These are phyloP conservation scores for Aspergillus wentii DNA, from an alignment of 495 filamentous ascomycete genomes.

Conservation along the genomic window DNA sequence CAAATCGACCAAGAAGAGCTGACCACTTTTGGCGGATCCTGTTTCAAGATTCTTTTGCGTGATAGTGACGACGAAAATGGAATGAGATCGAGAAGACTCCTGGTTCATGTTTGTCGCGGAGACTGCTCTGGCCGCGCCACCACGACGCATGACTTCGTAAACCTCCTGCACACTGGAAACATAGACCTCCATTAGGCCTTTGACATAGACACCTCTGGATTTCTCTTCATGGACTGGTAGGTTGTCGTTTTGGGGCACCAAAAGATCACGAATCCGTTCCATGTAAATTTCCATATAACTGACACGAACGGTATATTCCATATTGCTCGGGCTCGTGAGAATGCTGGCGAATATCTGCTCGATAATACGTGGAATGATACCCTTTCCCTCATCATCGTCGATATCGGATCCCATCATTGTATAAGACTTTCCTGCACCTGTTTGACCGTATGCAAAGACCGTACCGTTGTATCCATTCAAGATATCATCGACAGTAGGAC, in stretches of 20 bases:
- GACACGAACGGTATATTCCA: conserved; percentile 95
- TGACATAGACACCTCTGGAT: conserved; percentile 92
- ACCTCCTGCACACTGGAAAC: conserved; percentile 94
- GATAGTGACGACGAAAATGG: conserved; percentile 95
- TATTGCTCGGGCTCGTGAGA: conserved; percentile 80
- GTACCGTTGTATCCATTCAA: conserved; percentile 99
- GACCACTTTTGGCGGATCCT: conserved; percentile 91
- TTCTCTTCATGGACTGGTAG: conserved; percentile 96
- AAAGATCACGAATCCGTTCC: conserved; percentile 92
- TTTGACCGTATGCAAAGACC: conserved; percentile 98
- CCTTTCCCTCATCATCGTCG: conserved; percentile 81
- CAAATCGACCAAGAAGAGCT: conserved; percentile 95
- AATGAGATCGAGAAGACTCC: conserved; percentile 96
- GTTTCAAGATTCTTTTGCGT: conserved; percentile 98
- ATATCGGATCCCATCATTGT: conserved; percentile 99
- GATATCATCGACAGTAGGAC: conserved; percentile 93
- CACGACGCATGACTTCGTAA: conserved; percentile 93
- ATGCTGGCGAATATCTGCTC: conserved; percentile 98
- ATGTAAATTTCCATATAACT: conserved; percentile 99
- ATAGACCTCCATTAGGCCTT: conserved; percentile 91
- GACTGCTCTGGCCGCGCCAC: conserved; percentile 83
- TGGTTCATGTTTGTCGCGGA: conserved; percentile 99
- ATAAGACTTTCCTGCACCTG: conserved; percentile 96
- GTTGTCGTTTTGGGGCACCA: conserved; percentile 91
- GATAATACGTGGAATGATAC: conserved; percentile 95